These are phyloP conservation scores for Beauveria medogensis DNA, from an alignment of 2,329 filamentous ascomycete genomes.

Conservation along the genomic window DNA sequence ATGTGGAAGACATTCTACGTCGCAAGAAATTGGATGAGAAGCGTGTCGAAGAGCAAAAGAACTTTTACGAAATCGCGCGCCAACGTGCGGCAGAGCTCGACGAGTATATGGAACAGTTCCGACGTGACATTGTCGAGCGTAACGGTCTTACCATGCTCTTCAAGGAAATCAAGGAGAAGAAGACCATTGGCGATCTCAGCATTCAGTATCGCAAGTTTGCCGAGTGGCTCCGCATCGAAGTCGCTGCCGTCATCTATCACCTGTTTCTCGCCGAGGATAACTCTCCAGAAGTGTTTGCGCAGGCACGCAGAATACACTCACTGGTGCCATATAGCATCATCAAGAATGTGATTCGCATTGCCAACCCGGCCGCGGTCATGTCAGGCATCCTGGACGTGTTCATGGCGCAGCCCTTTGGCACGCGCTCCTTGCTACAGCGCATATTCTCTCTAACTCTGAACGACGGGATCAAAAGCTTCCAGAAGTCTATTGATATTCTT, in stretches of 20 bases:
- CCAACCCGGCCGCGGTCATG: constrained; percentile 96
- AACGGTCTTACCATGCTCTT: constrained; percentile 91
- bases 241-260: constrained; percentile 94
- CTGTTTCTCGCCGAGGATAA: constrained; percentile 97
- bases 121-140: constrained; percentile 56
- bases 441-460: constrained; percentile 89
- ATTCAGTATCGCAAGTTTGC: constrained; percentile 97
- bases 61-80: constrained; percentile 92
- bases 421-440: constrained; percentile 82
- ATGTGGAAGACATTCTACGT: constrained; percentile 69
- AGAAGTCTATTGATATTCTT: constrained; percentile 77
- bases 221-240: constrained; percentile 94
- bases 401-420: constrained; percentile 87
- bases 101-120: constrained; percentile 93
- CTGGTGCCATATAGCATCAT: constrained; percentile 86
- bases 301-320: constrained; percentile 89
- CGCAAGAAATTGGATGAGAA: constrained; percentile 80
- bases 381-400: constrained; percentile 91
- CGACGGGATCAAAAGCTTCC: constrained; percentile 80
- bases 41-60: constrained; percentile 83
- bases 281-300: constrained; percentile 89
- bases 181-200: constrained; percentile 78
- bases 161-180: constrained; percentile 83
- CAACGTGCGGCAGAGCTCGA: constrained; percentile 87
- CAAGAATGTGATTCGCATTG: constrained; percentile 94